Base-by-base conservation (phyloP, 441 rosid species). In the Gossypium aridum region DNA sequence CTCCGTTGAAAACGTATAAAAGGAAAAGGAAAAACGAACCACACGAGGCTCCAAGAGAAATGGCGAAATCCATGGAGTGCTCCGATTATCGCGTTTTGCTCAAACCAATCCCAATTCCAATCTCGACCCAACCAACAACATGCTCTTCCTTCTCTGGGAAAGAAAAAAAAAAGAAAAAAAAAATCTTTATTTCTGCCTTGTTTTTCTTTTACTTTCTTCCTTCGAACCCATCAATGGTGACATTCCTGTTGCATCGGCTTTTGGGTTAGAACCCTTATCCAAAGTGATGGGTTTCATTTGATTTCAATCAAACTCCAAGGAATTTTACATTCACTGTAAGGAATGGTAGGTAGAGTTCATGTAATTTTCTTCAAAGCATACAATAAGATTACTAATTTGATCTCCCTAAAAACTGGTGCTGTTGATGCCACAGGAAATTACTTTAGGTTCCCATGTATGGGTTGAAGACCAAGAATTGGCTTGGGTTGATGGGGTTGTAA, bases 381-480 rank as follows among this genome's bases (percentile, higher is more conserved):
- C 4, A 16, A 53, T 43, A 43, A 43, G 47, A 43, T 43, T 43
- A 43, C 47, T 43, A 43, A 43, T 43, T 43, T 43, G 47, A 43
- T 43, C 47, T 9, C 14, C 47, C 3, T 43, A 10, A 43, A 43
- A 43, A 54, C 7, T 60, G 28, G 60, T 81, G 73, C 87, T 83
- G 89, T 85, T 74, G 26, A 84, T 81, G 81, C 75, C 81, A 10
- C 80, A 73, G 63, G 85, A 82, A 54, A 83, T 95, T 64, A 71
- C 76, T 53, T 79, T 84, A 57, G 96, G 92, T 75, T 82, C 93
- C 75, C 93, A 86, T 80, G 81, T 95, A 65, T 95, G 99, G 99
- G 85, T 91, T 76, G 90, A 65, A 79, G 93, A 92, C 82, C 83
- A 87, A 1, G 85, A 87, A 10, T 60, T 62, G 12, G 93, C 88